Conservation (phyloP, 768 basidiomycete genomes). For the Suillus spraguei region DNA sequence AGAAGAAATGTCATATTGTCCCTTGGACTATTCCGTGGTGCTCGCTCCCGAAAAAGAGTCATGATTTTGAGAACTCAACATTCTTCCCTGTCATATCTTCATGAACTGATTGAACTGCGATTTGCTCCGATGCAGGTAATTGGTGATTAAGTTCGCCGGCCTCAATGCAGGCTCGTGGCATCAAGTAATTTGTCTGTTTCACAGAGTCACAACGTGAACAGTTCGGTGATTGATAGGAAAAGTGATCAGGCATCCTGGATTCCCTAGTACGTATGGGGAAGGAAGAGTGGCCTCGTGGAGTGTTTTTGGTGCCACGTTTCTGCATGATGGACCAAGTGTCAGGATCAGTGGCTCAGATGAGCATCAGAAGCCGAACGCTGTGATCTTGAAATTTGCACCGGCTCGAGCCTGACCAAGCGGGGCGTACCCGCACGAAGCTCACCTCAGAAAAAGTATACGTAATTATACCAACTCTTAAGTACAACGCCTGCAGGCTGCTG, state of each 20-base stretch:
- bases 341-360: background rate
- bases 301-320: background rate
- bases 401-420: background rate
- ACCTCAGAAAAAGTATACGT: background rate
- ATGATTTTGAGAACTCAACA: background rate
- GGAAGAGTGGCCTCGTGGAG: conserved; percentile 1
- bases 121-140: background rate
- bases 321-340: background rate
- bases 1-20: background rate
- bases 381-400: background rate
- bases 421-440: background rate
- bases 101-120: background rate
- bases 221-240: conserved; percentile 1
- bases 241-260: background rate
- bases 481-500: background rate
- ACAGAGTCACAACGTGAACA: background rate
- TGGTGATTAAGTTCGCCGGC: background rate
- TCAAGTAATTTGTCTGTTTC: background rate
- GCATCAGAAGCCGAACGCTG: background rate
- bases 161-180: background rate
- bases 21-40: background rate
- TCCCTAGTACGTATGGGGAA: conserved; percentile 2
- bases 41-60: background rate
- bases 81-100: background rate
- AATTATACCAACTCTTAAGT: background rate